phyloP scores from a whole-genome alignment of 2,329 filamentous ascomycete species.

The Colletotrichum destructivum region DNA sequence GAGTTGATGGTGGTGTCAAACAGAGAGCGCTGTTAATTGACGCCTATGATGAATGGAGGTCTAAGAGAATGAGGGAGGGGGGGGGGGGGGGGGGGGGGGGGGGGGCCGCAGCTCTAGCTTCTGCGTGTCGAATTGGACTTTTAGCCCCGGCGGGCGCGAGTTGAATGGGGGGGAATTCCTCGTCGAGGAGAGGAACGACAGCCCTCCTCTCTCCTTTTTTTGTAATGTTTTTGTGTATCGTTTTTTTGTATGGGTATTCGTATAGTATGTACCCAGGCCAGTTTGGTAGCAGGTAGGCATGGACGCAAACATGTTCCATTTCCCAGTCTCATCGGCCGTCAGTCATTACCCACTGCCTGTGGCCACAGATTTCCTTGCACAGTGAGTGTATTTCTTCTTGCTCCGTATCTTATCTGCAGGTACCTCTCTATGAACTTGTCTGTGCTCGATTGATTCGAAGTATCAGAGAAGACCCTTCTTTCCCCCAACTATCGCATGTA shows the following conservation, averaged over 20 bases:
- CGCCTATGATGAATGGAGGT: not conserved
- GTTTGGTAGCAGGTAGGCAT: not conserved
- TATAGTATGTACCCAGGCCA: not conserved
- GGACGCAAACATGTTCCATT: not conserved
- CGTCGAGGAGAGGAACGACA: too few relatives aligned
- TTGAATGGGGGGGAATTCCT: not conserved
- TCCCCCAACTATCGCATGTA: not conserved
- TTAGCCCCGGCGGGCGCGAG: too few relatives aligned
- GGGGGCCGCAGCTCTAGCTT: not conserved
- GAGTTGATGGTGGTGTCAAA: not conserved
- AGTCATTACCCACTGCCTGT: not conserved
- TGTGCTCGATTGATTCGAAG: not conserved
- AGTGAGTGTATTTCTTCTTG: not conserved
- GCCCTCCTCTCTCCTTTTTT: not conserved
- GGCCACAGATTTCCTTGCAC: too few relatives aligned
- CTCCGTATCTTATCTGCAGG: not conserved
- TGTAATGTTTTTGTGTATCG: not conserved
- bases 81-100: too few relatives aligned
- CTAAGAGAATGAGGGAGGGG: not conserved
- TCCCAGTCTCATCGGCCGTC: not conserved
- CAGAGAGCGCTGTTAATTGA: too few relatives aligned
- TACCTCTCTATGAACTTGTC: not conserved
- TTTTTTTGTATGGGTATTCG: not conserved
- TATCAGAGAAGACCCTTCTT: conserved; percentile 5
- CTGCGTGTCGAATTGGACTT: too few relatives aligned